Percentiles rank a stretch among this genome's conserved stretches.
Evolutionary conservation across 129 eudicot species (phyloP).

Genomic region (Flaveria robusta): DNA sequence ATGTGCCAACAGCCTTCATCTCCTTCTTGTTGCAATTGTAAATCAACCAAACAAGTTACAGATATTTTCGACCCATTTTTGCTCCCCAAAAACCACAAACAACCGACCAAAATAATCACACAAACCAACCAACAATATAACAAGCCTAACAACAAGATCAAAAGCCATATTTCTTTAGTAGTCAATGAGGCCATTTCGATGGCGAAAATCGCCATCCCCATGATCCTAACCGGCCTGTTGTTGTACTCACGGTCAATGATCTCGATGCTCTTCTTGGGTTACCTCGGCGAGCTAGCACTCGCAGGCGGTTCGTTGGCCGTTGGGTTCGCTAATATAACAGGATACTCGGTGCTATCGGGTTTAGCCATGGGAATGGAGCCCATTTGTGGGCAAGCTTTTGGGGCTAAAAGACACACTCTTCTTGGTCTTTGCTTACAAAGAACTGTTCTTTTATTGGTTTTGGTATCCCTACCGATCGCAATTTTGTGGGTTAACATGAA

Average conservation of each 20-base stretch:
- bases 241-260: conserved; percentile 87
- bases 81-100: conserved; percentile 21
- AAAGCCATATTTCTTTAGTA: conserved; percentile 43
- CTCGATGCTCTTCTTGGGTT: conserved; percentile 83
- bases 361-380: conserved; percentile 98
- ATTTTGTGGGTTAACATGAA: conserved; percentile 75
- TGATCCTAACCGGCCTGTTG: conserved; percentile 80
- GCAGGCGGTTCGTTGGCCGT: conserved; percentile 85
- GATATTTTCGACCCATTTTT: conserved; percentile 29
- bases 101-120: conserved; percentile 35
- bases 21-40: conserved; percentile 33
- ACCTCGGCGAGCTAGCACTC: conserved; percentile 63
- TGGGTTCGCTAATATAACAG: conserved; percentile 87
- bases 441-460: conserved; percentile 52
- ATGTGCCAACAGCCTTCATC: conserved; percentile 63
- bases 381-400: conserved; percentile 93
- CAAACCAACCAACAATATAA: conserved; percentile 29
- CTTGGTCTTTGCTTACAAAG: conserved; percentile 70
- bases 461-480: conserved; percentile 59
- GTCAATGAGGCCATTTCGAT: conserved; percentile 53
- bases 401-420: conserved; percentile 60
- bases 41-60: conserved; percentile 38
- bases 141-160: background rate
- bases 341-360: conserved; percentile 84
- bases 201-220: conserved; percentile 69